Evolutionary conservation across 2,329 filamentous ascomycete genomes (phyloP).

Genomic region (Magnaporthiopsis rhizophila): DNA sequence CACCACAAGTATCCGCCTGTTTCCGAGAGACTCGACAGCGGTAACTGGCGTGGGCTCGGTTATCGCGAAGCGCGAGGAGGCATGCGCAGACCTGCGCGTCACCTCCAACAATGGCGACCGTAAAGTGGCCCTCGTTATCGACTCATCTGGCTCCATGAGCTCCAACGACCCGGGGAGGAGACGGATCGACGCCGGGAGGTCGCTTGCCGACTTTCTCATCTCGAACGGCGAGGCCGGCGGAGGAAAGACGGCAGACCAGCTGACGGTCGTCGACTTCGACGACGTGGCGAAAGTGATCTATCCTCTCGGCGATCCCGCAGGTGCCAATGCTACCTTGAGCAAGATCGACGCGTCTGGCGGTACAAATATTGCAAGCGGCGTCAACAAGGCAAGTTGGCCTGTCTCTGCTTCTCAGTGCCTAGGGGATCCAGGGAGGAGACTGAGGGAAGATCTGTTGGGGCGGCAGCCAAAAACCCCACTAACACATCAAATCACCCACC

Average conservation of each 20-base stretch:
- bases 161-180: constrained; percentile 14
- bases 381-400: constrained; percentile 11
- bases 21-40: background rate
- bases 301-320: constrained; percentile 12
- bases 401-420: background rate
- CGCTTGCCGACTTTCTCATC: constrained; percentile 17
- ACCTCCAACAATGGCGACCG: constrained; percentile 16
- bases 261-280: constrained; percentile 17
- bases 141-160: constrained; percentile 17
- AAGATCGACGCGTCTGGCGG: constrained; percentile 11
- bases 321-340: constrained; percentile 11
- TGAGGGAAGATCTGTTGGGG: background rate
- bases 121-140: constrained; percentile 19
- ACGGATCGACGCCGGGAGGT: constrained; percentile 15
- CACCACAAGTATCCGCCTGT: background rate
- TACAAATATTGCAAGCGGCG: constrained; percentile 15
- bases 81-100: constrained; percentile 7
- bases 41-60: background rate
- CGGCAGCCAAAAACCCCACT: background rate
- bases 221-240: constrained; percentile 13
- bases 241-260: constrained; percentile 14
- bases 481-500: background rate
- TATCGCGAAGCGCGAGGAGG: constrained; percentile 10
- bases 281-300: constrained; percentile 11
- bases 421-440: background rate